Evolutionary conservation across 148 eudicot species (phyloP), one percentile per base, ranked within the genome.

Genomic region (Gaultheria prostrata): DNA sequence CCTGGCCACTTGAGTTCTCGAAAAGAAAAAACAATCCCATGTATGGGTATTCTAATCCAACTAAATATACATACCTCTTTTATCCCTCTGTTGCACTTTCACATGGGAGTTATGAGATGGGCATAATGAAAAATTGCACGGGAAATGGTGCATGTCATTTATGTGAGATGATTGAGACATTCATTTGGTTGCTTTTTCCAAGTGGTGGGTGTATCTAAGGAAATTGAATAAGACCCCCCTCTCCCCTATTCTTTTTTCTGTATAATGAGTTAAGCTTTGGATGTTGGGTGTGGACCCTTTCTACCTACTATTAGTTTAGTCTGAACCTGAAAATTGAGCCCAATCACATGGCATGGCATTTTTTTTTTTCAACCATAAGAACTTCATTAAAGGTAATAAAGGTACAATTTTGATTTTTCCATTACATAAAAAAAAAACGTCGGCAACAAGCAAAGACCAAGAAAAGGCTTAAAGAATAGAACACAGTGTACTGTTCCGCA

Each of bases 101-200:
- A 67, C 72, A 67, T 28, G 72, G 72, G 72, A 51, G 35, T 67
- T 12, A 28, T 67, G 35, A 17, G 35, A 28, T 67, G 35, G 72
- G 72, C 6, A 67, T 67, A 67, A 10, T 1, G 72, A 17, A 67
- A 67, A 67, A 28, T 0, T 67, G 72, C 72, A 12, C 28, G 72
- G 35, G 56, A 28, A 67, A 26, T 67, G 17, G 72, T 67, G 28
- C 35, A 12, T 65, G 71, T 24, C 71, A 24, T 65, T 24, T 24
- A 67, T 67, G 17, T 67, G 72, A 67, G 72, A 67, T 67, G 72
- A 67, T 28, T 67, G 72, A 24, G 78, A 45, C 54, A 74, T 74
- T 74, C 77, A 39, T 43, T 76, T 76, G 78, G 78, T 24, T 48
- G 78, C 54, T 76, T 76, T 76, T 48, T 78, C 30, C 18, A 11